Evolutionary conservation across 768 basidiomycete genomes (phyloP).

Genomic region (Coprinellus aureogranulatus): DNA sequence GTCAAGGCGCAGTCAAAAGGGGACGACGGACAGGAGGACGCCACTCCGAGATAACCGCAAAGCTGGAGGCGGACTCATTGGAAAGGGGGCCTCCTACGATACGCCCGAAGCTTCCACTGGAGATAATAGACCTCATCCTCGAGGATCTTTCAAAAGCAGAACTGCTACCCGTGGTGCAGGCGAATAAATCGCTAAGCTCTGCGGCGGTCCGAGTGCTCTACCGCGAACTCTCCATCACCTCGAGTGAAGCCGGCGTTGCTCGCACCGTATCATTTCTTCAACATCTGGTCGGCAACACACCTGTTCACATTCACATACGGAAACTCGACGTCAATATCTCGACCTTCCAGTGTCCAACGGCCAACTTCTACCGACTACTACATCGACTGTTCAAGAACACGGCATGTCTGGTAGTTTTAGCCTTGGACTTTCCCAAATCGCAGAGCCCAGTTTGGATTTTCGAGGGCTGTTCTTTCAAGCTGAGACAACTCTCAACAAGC

Average conservation of each 20-base stretch:
- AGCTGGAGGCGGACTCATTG: neutral
- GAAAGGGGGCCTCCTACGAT: neutral
- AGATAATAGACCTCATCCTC: constrained; percentile 26
- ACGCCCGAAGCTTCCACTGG: constrained; percentile 19
- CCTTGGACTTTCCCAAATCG: constrained; percentile 47
- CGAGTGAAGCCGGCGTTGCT: neutral
- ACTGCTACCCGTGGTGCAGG: constrained; percentile 16
- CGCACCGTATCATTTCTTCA: constrained; percentile 35
- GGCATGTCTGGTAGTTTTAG: constrained; percentile 37
- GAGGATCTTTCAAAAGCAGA: constrained; percentile 18
- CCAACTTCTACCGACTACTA: constrained; percentile 51
- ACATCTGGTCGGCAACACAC: constrained; percentile 35
- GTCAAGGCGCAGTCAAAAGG: no score
- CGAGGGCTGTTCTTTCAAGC: constrained; percentile 38
- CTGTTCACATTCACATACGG: constrained; percentile 42
- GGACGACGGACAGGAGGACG: neutral
- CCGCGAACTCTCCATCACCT: constrained; percentile 7
- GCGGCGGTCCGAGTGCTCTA: constrained; percentile 26
- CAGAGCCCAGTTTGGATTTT: constrained; percentile 51
- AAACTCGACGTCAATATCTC: constrained; percentile 44
- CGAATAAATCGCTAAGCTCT: constrained; percentile 20
- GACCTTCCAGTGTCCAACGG: constrained; percentile 33
- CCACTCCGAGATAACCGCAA: neutral
- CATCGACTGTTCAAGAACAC: constrained; percentile 40
- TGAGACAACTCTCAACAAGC: constrained; percentile 52